Base-by-base conservation (phyloP, 371 early-diverging fungal species). In the Conidiobolus incongruus region DNA sequence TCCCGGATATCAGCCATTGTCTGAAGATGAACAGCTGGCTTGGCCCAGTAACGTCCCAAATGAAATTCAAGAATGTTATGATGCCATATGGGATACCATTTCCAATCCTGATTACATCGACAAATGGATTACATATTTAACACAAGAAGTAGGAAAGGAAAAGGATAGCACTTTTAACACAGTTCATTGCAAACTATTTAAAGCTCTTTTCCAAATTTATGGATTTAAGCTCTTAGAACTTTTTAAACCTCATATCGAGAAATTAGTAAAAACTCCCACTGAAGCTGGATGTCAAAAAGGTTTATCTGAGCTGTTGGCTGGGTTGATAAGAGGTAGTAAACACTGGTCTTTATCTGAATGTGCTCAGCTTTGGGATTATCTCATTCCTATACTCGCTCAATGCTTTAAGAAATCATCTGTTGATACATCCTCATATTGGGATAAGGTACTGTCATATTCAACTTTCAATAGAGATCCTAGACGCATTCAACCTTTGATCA, bases 321-420 rank as follows among this genome's bases (percentile, higher is more conserved):
- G 92, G 6, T 26, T 88, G 21, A 55, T 92, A 26, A 75, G 84
- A 15, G 91, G 89, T 0, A 68, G 71, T 21, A 87, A 83, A 50
- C 81, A 90, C 49, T 92, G 89, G 89, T 49, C 51, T 4, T 36
- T 52, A 5, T 38, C 40, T 0, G 61, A 66, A 42, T 44, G 54
- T 13, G 52, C 53, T 4, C 38, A 38, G 0, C 39, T 81, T 28
- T 83, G 84, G 84, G 38, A 28, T 1, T 77, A 75, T 77, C 40
- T 72, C 24, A 47, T 52, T 1, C 76, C 81, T 0, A 24, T 65
- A 2, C 43, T 84, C 15, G 47, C 51, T 12, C 53, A 54, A 22
- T 61, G 64, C 0, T 62, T 88, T 39, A 55, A 66, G 8, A 52
- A 54, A 21, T 61, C 75, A 4, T 65, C 70, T 0, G 73, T 74